phyloP scores from a whole-genome alignment of 192 early-diverging fungal species.

The Oehlia diaphana region DNA sequence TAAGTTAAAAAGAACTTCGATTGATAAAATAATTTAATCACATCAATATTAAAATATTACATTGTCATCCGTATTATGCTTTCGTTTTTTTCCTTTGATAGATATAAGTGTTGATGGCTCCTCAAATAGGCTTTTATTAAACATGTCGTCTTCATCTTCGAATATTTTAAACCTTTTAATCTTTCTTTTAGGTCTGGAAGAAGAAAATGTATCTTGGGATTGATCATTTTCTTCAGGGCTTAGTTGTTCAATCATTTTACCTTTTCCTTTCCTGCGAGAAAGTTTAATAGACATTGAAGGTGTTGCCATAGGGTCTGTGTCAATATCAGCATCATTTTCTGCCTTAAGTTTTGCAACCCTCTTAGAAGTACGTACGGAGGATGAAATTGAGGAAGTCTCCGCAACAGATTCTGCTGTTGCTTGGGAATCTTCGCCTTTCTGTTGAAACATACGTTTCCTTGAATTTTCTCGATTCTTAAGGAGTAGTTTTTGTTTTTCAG shows the following conservation, averaged over 20 bases:
- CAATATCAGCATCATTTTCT: slow-evolving; percentile 63
- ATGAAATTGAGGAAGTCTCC: not conserved
- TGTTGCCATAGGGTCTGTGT: slow-evolving; percentile 26
- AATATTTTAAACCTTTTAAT: not conserved
- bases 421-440: not conserved
- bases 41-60: not conserved
- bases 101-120: not conserved
- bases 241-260: not conserved
- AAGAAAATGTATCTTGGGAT: not conserved
- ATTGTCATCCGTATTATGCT: not conserved
- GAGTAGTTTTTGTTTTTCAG: not conserved
- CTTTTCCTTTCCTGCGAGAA: not conserved
- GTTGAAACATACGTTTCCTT: not conserved
- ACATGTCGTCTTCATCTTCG: not conserved
- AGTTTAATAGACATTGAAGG: not conserved
- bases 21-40: not conserved
- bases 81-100: not conserved
- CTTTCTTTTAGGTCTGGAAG: not conserved
- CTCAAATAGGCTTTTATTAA: not conserved
- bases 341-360: slow-evolving; percentile 37
- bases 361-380: not conserved
- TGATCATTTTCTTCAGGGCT: not conserved
- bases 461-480: not conserved
- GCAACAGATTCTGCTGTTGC: not conserved
- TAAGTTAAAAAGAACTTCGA: not conserved